Conservation (phyloP, 1,284 basidiomycete genomes). For the Apiotrichum montevideense region DNA sequence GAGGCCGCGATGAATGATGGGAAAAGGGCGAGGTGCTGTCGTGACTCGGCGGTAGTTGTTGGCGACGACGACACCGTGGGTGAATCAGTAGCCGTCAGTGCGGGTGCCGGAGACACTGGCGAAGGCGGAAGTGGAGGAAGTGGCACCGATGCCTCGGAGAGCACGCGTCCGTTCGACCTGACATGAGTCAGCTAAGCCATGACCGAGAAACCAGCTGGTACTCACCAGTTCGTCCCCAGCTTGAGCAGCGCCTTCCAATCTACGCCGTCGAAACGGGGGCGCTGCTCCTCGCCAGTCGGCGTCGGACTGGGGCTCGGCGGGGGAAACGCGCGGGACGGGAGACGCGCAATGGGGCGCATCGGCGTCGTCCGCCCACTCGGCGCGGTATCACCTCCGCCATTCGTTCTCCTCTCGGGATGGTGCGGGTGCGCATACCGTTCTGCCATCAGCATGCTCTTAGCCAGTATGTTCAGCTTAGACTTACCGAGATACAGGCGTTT, state of each 20-base stretch:
- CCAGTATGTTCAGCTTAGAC: background rate
- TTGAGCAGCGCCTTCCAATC: slow-evolving; percentile 46
- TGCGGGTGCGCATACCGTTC: slow-evolving; percentile 44
- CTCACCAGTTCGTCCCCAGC: slow-evolving; percentile 45
- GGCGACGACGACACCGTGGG: no score
- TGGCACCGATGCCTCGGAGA: slow-evolving; percentile 28
- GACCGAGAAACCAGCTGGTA: slow-evolving; percentile 14
- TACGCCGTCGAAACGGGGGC: slow-evolving; percentile 31
- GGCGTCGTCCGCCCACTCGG: slow-evolving; percentile 6
- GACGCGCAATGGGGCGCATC: slow-evolving; percentile 32
- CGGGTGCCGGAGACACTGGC: no score
- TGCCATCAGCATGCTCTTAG: slow-evolving; percentile 3
- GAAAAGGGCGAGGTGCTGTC: slow-evolving; percentile 39
- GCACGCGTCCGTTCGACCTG: slow-evolving; percentile 44
- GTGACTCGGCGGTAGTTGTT: slow-evolving; percentile 32
- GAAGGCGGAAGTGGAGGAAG: no score
- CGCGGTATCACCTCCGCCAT: no score
- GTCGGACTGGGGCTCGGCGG: slow-evolving; percentile 23
- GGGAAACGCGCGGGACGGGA: slow-evolving; percentile 42
- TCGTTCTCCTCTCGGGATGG: slow-evolving; percentile 30
- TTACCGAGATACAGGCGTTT: slow-evolving; percentile 40
- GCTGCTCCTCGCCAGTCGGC: background rate
- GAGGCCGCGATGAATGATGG: slow-evolving; percentile 44
- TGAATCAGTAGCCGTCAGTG: no score
- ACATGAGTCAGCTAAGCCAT: slow-evolving; percentile 39